Percentiles rank a stretch among this genome's conserved stretches.
phyloP scores from a whole-genome alignment of 2,329 filamentous ascomycete species.

The Fusarium sp. region DNA sequence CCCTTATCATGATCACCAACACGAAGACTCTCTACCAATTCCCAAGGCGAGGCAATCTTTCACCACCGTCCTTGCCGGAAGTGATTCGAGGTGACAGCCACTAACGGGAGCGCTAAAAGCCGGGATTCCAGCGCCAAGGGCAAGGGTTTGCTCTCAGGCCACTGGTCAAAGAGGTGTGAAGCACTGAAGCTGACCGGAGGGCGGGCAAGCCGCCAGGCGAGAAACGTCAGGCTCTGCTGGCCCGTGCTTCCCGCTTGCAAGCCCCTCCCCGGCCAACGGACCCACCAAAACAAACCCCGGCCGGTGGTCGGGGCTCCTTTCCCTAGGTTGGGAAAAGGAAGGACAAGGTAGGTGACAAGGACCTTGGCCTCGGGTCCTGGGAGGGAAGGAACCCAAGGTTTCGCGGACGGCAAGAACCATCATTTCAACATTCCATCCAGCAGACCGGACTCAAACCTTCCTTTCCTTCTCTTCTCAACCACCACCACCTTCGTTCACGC shows the following conservation, averaged over 20 bases:
- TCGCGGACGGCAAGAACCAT: constrained; percentile 7
- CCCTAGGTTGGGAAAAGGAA: constrained; percentile 11
- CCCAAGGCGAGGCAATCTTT: constrained; percentile 16
- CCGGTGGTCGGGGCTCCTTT: constrained; percentile 13
- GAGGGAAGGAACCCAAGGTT: not conserved
- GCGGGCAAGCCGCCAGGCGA: constrained; percentile 4
- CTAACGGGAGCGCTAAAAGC: constrained; percentile 32
- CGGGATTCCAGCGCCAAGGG: constrained; percentile 26
- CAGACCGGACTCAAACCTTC: constrained; percentile 23
- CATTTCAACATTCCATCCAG: constrained; percentile 32
- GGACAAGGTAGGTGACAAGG: not conserved
- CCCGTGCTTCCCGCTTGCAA: constrained; percentile 29
- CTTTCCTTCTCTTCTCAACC: constrained; percentile 15
- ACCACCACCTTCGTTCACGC: constrained; percentile 15
- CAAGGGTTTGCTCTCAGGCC: constrained; percentile 15
- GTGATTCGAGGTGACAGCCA: constrained; percentile 35
- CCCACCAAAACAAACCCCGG: constrained; percentile 35
- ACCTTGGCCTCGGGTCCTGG: constrained; percentile 2
- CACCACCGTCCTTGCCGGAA: constrained; percentile 38
- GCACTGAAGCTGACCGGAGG: constrained; percentile 2
- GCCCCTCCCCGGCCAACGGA: constrained; percentile 34
- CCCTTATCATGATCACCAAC: constrained; percentile 22
- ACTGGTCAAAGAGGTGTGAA: not conserved
- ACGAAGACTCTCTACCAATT: constrained; percentile 4
- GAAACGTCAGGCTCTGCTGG: constrained; percentile 31